phyloP scores from a whole-genome alignment of 1,139 yeast genomes.

The Hansenula sp. region DNA sequence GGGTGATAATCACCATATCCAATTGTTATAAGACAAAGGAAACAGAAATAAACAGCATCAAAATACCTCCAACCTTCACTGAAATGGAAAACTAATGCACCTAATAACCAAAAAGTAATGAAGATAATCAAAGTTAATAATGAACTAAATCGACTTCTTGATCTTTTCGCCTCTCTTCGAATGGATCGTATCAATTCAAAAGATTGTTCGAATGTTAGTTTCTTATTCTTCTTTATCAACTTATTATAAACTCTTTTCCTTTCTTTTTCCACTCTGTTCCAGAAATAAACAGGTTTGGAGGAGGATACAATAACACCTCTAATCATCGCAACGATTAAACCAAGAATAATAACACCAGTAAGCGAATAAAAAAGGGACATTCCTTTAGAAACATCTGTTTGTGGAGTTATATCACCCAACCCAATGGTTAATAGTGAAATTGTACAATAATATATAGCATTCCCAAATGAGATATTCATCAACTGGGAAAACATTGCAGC shows the following conservation, averaged over 20 bases:
- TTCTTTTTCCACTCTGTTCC: constrained; percentile 52
- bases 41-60: constrained; percentile 66
- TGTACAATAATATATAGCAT: constrained; percentile 64
- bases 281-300: constrained; percentile 57
- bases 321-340: constrained; percentile 67
- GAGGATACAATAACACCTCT: constrained; percentile 58
- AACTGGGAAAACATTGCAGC: constrained; percentile 49
- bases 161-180: constrained; percentile 33
- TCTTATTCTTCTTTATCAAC: constrained; percentile 17
- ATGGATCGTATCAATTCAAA: constrained; percentile 53
- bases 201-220: constrained; percentile 35
- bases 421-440: constrained; percentile 79
- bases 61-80: constrained; percentile 71
- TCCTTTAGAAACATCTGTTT: constrained; percentile 47
- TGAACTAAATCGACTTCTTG: constrained; percentile 33
- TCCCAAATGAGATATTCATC: constrained; percentile 47
- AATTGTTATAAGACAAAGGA: constrained; percentile 70
- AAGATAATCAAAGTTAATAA: constrained; percentile 42
- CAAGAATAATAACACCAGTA: constrained; percentile 67
- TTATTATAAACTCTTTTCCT: constrained; percentile 24
- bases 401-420: constrained; percentile 67
- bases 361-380: constrained; percentile 60
- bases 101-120: constrained; percentile 61
- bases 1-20: constrained; percentile 85
- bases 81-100: constrained; percentile 58